Base-by-base conservation (phyloP, 2,329 filamentous ascomycete species). In the Elsinoe necatrix region DNA sequence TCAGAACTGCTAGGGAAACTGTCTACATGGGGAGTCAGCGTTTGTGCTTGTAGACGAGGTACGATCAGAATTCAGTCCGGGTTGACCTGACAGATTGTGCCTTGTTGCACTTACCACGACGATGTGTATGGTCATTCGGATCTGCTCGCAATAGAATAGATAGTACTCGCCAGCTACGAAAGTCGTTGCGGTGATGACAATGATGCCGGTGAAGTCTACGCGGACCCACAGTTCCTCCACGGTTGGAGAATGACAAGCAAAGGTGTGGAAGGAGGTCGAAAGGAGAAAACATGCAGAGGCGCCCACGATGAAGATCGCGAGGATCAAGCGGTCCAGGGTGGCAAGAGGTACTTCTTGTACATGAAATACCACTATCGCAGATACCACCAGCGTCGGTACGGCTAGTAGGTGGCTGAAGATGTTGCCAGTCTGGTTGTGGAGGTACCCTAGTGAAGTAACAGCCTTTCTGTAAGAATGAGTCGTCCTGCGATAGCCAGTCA, bases 331-430 rank as follows among this genome's bases (percentile, higher is more conserved):
- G 25, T 52, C 48, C 31, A 39, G 11, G 3, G 48, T 1, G 12
- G 14, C 20, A 9, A 35, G 27, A 1, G 31, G 16, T 52, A 52
- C 18, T 8, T 39, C 12, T 14, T 35, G 48, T 3, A 39, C 3
- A 12, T 37, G 12, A n/a, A 21, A 27, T 35, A 20, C 31, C 12
- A 52, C 14, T 9, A 25, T 7, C 14, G 34, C 48, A 20, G 25
- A 35, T 7, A 39, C 18, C 3, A 52, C 16, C n/a, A 52, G 48
- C 3, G 34, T 18, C 3, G 48, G 48, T 4, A 52, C 18, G 8
- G 89, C 89, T 35, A 89, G 65, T 9, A 88, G 75, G 68, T 89
- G 85, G 2, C 82, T 79, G 68, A 85, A 87, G 63, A 88, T 86
- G 68, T 89, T 89, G 47, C 87, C 80, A 4, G 80, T 80, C 66